Base-by-base conservation (phyloP, 768 basidiomycete species). In the Crassisporium funariophilum region DNA sequence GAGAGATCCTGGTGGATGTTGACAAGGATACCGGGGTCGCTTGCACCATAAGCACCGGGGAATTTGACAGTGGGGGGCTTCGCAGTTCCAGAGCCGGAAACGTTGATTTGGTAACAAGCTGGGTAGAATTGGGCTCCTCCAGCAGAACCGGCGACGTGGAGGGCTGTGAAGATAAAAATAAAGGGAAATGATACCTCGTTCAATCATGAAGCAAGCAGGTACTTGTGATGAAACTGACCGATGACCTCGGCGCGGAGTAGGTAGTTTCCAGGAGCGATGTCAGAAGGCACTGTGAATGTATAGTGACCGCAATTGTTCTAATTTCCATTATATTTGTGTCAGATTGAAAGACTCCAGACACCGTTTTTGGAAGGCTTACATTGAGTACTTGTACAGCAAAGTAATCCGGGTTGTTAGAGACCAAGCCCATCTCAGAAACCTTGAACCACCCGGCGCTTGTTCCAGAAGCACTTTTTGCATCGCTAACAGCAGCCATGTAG, bases 41-140 rank as follows among this genome's bases (percentile, higher is more conserved):
- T 72, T 57, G 83, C 80, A n/a, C 63, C 74, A 67, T 90, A 90
- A 7, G 78, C 87, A 10, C 88, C 88, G 0, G 88, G 88, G 52
- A 89, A 74, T 20, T 64, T 70, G 22, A 85, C 85, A 4, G 65
- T 35, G 0, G 64, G 58, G 4, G 84, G 81, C 8, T 53, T 61
- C 4, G 77, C 81, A 2, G 73, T 71, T 41, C 74, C 73, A 25
- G 70, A 73, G 4, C 86, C 84, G 6, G 71, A 63, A 25, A 89
- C 64, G 45, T 63, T 68, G 48, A 85, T 58, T 64, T 83, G 76
- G 20, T 76, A 73, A 65, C 88, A 91, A 15, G 79, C 77, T 0
- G 84, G 83, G 59, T 90, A 91, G 66, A 88, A 90, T 65, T 91
- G 88, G 1, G 84, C 88, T 11, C 86, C 86, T 7, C 84, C 85